Percentiles rank a stretch among this genome's conserved stretches.
phyloP scores from a whole-genome alignment of 208 protist species.

The Strigomonas galati region DNA sequence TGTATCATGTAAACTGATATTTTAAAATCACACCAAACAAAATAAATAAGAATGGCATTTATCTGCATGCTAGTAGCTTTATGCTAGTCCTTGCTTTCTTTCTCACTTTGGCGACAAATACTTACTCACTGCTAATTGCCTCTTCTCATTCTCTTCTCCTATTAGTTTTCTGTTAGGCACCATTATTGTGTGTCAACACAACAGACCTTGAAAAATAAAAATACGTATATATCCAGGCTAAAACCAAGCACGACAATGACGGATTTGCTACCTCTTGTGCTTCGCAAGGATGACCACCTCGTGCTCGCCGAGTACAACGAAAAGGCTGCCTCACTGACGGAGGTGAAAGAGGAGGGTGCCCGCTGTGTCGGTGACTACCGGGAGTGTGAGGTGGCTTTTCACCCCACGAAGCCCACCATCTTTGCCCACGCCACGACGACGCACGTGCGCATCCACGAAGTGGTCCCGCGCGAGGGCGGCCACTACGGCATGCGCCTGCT shows the following conservation, averaged over 20 bases:
- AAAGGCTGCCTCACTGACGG: constrained; percentile 37
- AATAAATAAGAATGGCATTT: no score
- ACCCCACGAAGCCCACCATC: constrained; percentile 35
- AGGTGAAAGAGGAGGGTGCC: constrained; percentile 27
- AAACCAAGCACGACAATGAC: not conserved
- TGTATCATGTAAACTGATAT: no score
- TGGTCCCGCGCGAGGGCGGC: constrained; percentile 21
- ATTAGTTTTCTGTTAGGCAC: not conserved
- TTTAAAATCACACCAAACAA: no score
- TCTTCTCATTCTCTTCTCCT: not conserved
- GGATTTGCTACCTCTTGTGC: constrained; percentile 46
- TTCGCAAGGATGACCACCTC: constrained; percentile 72
- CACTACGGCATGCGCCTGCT: constrained; percentile 29
- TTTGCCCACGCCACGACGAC: constrained; percentile 83
- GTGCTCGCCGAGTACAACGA: constrained; percentile 70
- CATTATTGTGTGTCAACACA: no score
- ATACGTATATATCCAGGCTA: not conserved
- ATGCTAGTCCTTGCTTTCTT: no score
- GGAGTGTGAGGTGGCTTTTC: constrained; percentile 75
- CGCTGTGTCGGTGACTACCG: constrained; percentile 72
- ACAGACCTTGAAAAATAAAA: not conserved
- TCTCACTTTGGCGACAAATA: no score
- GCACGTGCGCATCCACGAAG: constrained; percentile 63
- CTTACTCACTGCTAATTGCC: no score
- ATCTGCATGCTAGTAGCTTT: no score